phyloP scores from a whole-genome alignment of 768 basidiomycete species.

The Russula compacta region DNA sequence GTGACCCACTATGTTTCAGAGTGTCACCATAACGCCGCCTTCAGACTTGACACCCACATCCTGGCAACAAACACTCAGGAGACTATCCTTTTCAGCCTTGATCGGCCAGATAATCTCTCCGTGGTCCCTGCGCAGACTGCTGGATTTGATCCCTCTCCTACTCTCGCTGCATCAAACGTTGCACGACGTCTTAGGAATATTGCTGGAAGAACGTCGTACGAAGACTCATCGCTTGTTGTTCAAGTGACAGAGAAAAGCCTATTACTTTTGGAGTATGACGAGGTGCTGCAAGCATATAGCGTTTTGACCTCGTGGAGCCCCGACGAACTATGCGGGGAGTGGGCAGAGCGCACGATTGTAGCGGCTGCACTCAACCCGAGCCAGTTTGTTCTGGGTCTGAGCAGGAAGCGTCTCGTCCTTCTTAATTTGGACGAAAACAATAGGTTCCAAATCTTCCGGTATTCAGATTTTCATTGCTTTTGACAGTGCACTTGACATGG shows the following conservation, averaged over 20 bases:
- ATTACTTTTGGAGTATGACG: slow-evolving; percentile 48
- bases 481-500: not conserved
- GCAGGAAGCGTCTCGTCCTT: slow-evolving; percentile 41
- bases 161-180: slow-evolving; percentile 58
- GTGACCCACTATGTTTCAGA: slow-evolving; percentile 21
- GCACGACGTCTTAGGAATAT: slow-evolving; percentile 25
- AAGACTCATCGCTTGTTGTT: slow-evolving; percentile 47
- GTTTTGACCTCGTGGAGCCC: slow-evolving; percentile 35
- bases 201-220: slow-evolving; percentile 26
- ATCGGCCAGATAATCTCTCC: slow-evolving; percentile 35
- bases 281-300: slow-evolving; percentile 33
- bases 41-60: slow-evolving; percentile 46
- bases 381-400: slow-evolving; percentile 55
- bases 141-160: slow-evolving; percentile 45
- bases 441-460: slow-evolving; percentile 30
- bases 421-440: slow-evolving; percentile 40
- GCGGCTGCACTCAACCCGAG: slow-evolving; percentile 61
- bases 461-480: slow-evolving; percentile 10
- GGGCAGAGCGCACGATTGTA: slow-evolving; percentile 41
- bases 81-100: slow-evolving; percentile 47
- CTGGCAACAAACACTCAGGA: slow-evolving; percentile 51
- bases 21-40: not conserved
- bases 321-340: slow-evolving; percentile 21
- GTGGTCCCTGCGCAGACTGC: slow-evolving; percentile 29
- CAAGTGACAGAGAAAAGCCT: slow-evolving; percentile 63